A percentile compares a stretch with the other conserved stretches of the same genome.
Conservation (phyloP, 106 monocot species). For the Apostasia ramifera region DNA sequence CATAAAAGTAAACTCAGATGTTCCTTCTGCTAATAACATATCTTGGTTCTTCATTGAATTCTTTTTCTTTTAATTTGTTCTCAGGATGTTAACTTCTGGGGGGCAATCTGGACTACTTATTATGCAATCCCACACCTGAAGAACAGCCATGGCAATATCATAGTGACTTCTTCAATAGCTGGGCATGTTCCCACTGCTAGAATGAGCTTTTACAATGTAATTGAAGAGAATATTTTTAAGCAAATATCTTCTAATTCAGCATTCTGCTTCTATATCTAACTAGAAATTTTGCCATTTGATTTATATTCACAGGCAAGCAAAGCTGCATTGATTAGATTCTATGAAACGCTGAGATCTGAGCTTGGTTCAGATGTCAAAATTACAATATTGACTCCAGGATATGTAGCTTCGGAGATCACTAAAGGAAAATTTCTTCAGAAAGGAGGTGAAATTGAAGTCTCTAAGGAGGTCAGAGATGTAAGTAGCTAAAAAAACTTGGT, state of each 20-base stretch:
- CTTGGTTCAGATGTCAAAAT: constrained; percentile 51
- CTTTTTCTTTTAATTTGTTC: constrained; percentile 5
- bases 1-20: no score
- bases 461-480: constrained; percentile 57
- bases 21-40: background rate
- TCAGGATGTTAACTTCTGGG: constrained; percentile 92
- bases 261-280: background rate
- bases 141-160: constrained; percentile 51
- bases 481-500: background rate
- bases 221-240: background rate
- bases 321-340: constrained; percentile 71
- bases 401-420: constrained; percentile 64
- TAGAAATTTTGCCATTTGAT: background rate
- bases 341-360: constrained; percentile 63
- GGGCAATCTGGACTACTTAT: constrained; percentile 64
- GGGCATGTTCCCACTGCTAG: constrained; percentile 51
- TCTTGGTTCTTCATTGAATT: background rate
- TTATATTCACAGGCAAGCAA: constrained; percentile 60
- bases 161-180: constrained; percentile 51
- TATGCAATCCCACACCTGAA: constrained; percentile 71
- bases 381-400: constrained; percentile 66
- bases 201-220: constrained; percentile 77
- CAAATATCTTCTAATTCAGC: no score
- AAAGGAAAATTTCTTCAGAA: constrained; percentile 61
- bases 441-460: constrained; percentile 41